Base-by-base conservation (phyloP, 345 rosid species). In the Carallia pectinifolia region DNA sequence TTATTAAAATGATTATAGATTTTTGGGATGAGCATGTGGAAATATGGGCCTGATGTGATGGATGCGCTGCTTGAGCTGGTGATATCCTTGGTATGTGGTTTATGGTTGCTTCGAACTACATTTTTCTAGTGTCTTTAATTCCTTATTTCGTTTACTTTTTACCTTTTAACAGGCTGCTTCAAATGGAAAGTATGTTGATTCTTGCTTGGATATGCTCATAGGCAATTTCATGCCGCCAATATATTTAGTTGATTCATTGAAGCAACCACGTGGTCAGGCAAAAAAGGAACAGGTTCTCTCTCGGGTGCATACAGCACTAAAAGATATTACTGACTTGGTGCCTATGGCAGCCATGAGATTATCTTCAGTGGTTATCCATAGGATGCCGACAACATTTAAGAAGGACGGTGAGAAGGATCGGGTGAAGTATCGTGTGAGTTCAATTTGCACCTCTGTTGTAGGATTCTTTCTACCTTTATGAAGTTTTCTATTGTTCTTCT, bases 11-110 rank as follows among this genome's bases (percentile, higher is more conserved):
- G 53, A 36, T 38, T 69, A 10, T 67, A 91, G 96, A 83, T 95
- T 69, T 92, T 85, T 81, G 74, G 82, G 63, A 87, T 90, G 93
- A 83, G 77, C 77, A 56, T 92, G 87, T 92, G 99, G 97, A 84
- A 80, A 61, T 84, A 81, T 65, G 81, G 68, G 33, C 82, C 89
- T 55, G 80, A 79, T 79, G 88, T 88, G 61, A 82, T 87, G 84
- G 97, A 91, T 74, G 93, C 97, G 2, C 70, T 90, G 79, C 78
- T 81, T 29, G 88, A 82, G 60, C 83, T 94, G 16, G 65, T 94
- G 75, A 78, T 78, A 64, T 82, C 89, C 56, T 74, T 94, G 86
- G 97, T 94, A 86, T 27, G 83, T 66, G 23, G 29, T 44, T 61
- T 72, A 6, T 15, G 37, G 12, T 33, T 62, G 33, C 33, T 18